phyloP scores from a whole-genome alignment of 2,329 filamentous ascomycete genomes.

The Metarhizium anisopliae region DNA sequence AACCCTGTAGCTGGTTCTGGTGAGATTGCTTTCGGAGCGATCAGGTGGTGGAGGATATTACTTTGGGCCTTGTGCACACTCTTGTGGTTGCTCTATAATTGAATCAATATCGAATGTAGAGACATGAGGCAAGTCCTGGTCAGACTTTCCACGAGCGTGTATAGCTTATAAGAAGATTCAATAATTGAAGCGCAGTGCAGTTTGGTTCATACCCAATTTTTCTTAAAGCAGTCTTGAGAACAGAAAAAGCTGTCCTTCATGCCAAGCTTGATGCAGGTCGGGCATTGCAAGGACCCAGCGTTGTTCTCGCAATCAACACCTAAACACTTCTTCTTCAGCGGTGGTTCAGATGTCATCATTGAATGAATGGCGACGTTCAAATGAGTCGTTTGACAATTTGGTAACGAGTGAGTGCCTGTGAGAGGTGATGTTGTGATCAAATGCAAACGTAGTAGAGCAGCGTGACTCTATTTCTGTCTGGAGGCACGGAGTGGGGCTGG shows the following conservation, averaged over 20 bases:
- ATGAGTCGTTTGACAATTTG: not conserved
- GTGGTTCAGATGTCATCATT: conserved; percentile 37
- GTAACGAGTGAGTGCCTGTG: not conserved
- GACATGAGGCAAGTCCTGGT: not conserved
- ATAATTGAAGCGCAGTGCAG: not conserved
- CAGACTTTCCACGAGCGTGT: not conserved
- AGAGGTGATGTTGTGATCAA: not conserved
- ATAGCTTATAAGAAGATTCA: not conserved
- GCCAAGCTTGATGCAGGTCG: conserved; percentile 84
- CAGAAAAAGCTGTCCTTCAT: conserved; percentile 92
- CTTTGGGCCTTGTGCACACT: conserved; percentile 59
- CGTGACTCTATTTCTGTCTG: not conserved
- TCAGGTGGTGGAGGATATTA: conserved; percentile 63
- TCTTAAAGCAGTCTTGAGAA: conserved; percentile 97
- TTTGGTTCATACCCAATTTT: conserved; percentile 72
- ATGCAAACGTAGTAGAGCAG: not conserved
- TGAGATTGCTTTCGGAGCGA: conserved; percentile 77
- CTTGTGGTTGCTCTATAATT: conserved; percentile 68
- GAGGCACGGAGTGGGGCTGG: not conserved
- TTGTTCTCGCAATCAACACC: conserved; percentile 81
- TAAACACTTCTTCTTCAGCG: conserved; percentile 61
- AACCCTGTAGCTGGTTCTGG: conserved; percentile 81
- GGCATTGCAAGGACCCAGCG: conserved; percentile 80
- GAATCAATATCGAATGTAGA: not conserved
- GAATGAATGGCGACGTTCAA: not conserved